These are phyloP conservation scores for Fraxinus velutina DNA, from an alignment of 305 asterid genomes.

Conservation along the genomic window DNA sequence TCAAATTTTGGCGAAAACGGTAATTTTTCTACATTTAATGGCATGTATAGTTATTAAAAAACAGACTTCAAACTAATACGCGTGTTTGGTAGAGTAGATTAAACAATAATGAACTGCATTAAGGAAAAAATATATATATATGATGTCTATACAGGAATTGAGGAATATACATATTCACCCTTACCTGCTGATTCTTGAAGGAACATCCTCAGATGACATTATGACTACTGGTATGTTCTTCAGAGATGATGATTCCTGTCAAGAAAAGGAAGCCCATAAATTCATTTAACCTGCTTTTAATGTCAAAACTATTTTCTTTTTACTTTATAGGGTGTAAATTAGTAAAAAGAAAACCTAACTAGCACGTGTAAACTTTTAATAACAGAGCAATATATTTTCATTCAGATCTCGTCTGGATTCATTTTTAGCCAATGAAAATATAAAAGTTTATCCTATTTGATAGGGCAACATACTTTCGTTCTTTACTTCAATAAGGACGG, in stretches of 20 bases:
- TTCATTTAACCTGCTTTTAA: neutral
- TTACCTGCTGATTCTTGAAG: slow-evolving; percentile 89
- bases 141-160: neutral
- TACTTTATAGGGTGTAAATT: neutral
- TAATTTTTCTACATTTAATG: neutral
- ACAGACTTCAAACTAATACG: neutral
- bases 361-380: neutral
- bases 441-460: neutral
- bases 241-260: slow-evolving; percentile 75
- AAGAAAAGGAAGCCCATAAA: slow-evolving; percentile 14
- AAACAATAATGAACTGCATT: neutral
- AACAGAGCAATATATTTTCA: neutral
- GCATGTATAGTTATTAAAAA: neutral
- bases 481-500: neutral
- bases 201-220: slow-evolving; percentile 93
- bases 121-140: no score
- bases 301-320: neutral
- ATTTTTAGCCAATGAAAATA: no score
- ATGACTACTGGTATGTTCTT: slow-evolving; percentile 82
- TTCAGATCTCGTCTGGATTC: neutral
- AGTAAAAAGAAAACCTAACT: neutral
- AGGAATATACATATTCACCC: neutral
- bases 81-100: neutral
- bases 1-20: neutral
- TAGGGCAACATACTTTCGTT: no score